Percentiles rank a stretch among this genome's conserved stretches.
Evolutionary conservation across 805 yeast genomes (phyloP).

Genomic region (Pichia deserticola): DNA sequence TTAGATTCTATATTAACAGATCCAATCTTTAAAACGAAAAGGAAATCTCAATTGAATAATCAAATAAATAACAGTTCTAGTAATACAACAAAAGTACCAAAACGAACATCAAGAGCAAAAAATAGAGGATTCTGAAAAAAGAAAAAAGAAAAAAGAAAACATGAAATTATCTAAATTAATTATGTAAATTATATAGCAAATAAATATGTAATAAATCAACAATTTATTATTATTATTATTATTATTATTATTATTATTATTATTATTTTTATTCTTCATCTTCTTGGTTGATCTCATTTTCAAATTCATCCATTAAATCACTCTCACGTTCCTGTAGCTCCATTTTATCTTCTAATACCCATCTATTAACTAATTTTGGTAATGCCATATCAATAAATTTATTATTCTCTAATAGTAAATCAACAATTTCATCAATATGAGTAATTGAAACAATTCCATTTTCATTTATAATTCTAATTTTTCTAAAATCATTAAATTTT

Average conservation of each 20-base stretch:
- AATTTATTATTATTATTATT: background rate
- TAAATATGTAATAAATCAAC: too few relatives aligned
- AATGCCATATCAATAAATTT: slow-evolving; percentile 68
- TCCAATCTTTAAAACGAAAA: slow-evolving; percentile 33
- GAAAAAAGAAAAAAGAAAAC: background rate
- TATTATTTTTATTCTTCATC: background rate
- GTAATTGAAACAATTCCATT: slow-evolving; percentile 33
- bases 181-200: background rate
- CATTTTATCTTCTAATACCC: slow-evolving; percentile 36
- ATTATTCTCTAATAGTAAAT: slow-evolving; percentile 45
- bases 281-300: slow-evolving; percentile 14
- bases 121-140: slow-evolving; percentile 8
- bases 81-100: slow-evolving; percentile 9
- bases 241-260: background rate
- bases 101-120: slow-evolving; percentile 17
- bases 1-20: slow-evolving; percentile 56
- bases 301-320: slow-evolving; percentile 28
- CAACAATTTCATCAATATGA: slow-evolving; percentile 71
- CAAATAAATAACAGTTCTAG: too few relatives aligned
- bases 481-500: slow-evolving; percentile 58
- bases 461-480: slow-evolving; percentile 42
- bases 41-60: slow-evolving; percentile 11
- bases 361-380: slow-evolving; percentile 49
- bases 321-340: slow-evolving; percentile 34
- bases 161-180: too few relatives aligned